phyloP scores from a whole-genome alignment of 768 basidiomycete species.

The Suillus brevipes region DNA sequence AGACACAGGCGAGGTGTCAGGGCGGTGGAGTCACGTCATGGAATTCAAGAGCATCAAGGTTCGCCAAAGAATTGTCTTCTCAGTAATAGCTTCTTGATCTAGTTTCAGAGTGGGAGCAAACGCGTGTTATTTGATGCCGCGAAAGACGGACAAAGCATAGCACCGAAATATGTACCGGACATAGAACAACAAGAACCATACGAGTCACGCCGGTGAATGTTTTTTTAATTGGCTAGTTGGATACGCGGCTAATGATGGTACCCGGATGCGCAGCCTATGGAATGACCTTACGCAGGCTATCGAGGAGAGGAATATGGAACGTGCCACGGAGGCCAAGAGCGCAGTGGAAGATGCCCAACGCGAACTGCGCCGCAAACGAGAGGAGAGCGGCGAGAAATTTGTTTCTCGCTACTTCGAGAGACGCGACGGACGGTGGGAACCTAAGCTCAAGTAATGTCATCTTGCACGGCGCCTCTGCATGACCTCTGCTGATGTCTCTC shows the following conservation, averaged over 20 bases:
- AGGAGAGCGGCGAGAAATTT: slow-evolving; percentile 69
- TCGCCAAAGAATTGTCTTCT: slow-evolving; percentile 17
- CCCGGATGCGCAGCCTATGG: slow-evolving; percentile 63
- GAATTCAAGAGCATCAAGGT: slow-evolving; percentile 77
- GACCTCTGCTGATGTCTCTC: slow-evolving; percentile 6
- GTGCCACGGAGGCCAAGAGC: slow-evolving; percentile 87
- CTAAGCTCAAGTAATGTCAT: slow-evolving; percentile 66
- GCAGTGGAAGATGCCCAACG: slow-evolving; percentile 91
- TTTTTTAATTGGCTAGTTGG: slow-evolving; percentile 2
- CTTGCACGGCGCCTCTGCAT: neutral
- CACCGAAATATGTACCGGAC: slow-evolving; percentile 81
- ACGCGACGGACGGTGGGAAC: slow-evolving; percentile 77
- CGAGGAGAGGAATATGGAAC: slow-evolving; percentile 86
- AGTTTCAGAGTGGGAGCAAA: slow-evolving; percentile 58
- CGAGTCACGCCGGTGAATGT: slow-evolving; percentile 78
- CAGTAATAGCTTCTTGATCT: neutral
- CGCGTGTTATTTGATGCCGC: slow-evolving; percentile 82
- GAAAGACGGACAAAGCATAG: slow-evolving; percentile 71
- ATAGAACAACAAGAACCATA: slow-evolving; percentile 87
- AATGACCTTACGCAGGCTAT: slow-evolving; percentile 82
- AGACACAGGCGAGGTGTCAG: slow-evolving; percentile 83
- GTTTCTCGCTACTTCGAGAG: slow-evolving; percentile 81
- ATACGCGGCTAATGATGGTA: neutral
- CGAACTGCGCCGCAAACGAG: slow-evolving; percentile 70
- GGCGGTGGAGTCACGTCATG: slow-evolving; percentile 90